A percentile compares a stretch with the other conserved stretches of the same genome.
Evolutionary conservation across 345 rosid species (phyloP).

Genomic region (Bruguiera sexangula): DNA sequence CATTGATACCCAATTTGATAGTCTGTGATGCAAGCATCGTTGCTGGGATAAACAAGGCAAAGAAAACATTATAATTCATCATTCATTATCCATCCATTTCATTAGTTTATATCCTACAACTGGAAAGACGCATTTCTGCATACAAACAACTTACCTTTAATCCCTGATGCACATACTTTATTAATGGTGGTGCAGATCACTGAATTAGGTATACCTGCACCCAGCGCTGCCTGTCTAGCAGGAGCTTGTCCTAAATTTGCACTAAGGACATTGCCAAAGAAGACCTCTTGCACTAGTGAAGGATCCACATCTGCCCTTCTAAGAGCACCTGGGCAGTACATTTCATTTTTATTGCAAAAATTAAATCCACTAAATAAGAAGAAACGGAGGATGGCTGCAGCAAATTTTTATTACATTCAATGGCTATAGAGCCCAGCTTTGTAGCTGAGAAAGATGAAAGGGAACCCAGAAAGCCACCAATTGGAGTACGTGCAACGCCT

Average conservation of each 20-base stretch:
- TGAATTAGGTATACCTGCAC: constrained; percentile 45
- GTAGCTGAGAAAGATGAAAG: constrained; percentile 31
- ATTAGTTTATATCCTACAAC: background rate
- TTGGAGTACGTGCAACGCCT: constrained; percentile 21
- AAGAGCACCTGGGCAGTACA: constrained; percentile 42
- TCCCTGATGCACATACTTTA: constrained; percentile 34
- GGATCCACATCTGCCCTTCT: constrained; percentile 85
- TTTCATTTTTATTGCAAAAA: background rate
- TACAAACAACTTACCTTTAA: constrained; percentile 20
- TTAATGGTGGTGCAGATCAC: constrained; percentile 32
- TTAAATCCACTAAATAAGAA: background rate
- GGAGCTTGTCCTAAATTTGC: constrained; percentile 99
- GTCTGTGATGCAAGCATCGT: constrained; percentile 92
- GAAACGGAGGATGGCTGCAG: background rate
- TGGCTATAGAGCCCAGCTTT: constrained; percentile 28
- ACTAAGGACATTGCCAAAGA: constrained; percentile 92
- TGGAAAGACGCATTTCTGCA: background rate
- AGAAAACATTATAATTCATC: background rate
- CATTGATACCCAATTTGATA: constrained; percentile 82
- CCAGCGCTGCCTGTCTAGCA: constrained; percentile 94
- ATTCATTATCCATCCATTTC: background rate
- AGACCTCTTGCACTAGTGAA: constrained; percentile 85
- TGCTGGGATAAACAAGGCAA: constrained; percentile 40
- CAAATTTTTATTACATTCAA: constrained; percentile 2
- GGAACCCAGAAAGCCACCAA: constrained; percentile 35